phyloP scores from a whole-genome alignment of 1,284 basidiomycete genomes.

The Leccinum holopus region DNA sequence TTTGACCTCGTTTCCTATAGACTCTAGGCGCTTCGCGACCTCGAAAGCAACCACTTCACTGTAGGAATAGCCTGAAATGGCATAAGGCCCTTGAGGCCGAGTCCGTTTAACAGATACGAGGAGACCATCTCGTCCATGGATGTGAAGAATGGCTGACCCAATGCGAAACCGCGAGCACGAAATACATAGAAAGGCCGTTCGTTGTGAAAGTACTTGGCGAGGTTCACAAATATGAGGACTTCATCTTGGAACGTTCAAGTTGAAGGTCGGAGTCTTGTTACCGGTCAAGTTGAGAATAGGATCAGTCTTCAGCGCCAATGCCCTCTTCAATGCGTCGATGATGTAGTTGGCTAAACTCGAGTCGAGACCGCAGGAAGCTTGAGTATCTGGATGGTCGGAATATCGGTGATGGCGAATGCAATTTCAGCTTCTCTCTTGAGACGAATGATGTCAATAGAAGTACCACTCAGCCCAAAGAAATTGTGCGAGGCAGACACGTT shows the following conservation, averaged over 20 bases:
- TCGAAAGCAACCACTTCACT: constrained; percentile 48
- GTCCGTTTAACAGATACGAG: constrained; percentile 38
- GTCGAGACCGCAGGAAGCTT: constrained; percentile 35
- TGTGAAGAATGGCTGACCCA: constrained; percentile 34
- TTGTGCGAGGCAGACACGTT: constrained; percentile 27
- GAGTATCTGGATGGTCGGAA: constrained; percentile 41
- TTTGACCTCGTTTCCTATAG: constrained; percentile 35
- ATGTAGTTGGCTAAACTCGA: constrained; percentile 31
- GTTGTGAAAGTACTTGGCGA: constrained; percentile 36
- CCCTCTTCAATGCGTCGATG: constrained; percentile 16
- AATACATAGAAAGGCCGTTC: constrained; percentile 42
- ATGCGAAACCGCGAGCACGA: constrained; percentile 43
- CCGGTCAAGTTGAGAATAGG: constrained; percentile 36
- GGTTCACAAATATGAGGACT: constrained; percentile 42
- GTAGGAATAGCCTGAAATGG: constrained; percentile 46
- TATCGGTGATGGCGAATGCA: constrained; percentile 34
- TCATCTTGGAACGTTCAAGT: constrained; percentile 35
- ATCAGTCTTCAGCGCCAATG: constrained; percentile 20
- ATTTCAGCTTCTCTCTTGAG: constrained; percentile 35
- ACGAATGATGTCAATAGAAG: constrained; percentile 30
- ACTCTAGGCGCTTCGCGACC: constrained; percentile 39
- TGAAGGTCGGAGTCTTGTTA: constrained; percentile 38
- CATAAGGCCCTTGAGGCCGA: constrained; percentile 42
- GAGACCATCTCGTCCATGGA: constrained; percentile 42
- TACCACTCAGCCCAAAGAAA: constrained; percentile 31